These are phyloP conservation scores for Dittrichia graveolens DNA, from an alignment of 129 eudicot genomes.

Conservation along the genomic window DNA sequence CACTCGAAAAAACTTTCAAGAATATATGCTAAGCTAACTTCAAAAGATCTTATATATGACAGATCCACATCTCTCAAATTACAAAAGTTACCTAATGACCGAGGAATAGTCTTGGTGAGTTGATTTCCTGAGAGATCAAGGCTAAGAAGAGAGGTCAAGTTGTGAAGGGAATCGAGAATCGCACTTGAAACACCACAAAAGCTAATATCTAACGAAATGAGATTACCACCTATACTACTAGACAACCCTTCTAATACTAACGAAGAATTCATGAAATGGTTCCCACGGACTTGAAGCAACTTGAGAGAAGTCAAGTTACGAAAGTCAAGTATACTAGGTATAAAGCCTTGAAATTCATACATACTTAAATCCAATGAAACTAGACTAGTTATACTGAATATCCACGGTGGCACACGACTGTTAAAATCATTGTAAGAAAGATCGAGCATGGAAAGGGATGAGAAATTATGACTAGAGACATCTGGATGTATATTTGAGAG, in stretches of 20 bases:
- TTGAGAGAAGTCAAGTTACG: constrained; percentile 26
- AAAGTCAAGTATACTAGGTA: neutral
- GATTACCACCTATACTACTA: neutral
- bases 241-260: constrained; percentile 17
- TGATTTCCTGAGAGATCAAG: neutral
- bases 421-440: constrained; percentile 20
- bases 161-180: constrained; percentile 6
- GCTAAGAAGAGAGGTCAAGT: constrained; percentile 19
- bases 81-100: constrained; percentile 17
- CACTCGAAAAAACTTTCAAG: constrained; percentile 15
- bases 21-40: neutral
- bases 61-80: constrained; percentile 12
- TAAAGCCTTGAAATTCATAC: neutral
- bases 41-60: neutral
- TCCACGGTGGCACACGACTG: constrained; percentile 28
- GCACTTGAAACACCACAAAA: constrained; percentile 12
- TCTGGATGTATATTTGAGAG: constrained; percentile 8
- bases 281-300: neutral
- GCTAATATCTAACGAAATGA: neutral
- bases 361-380: constrained; percentile 2
- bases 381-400: constrained; percentile 23
- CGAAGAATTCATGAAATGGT: neutral
- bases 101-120: constrained; percentile 1
- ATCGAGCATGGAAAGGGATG: constrained; percentile 39
- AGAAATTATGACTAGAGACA: constrained; percentile 11